These are phyloP conservation scores for Chloris gayana DNA, from an alignment of 176 grass and related monocot species.

Conservation along the genomic window DNA sequence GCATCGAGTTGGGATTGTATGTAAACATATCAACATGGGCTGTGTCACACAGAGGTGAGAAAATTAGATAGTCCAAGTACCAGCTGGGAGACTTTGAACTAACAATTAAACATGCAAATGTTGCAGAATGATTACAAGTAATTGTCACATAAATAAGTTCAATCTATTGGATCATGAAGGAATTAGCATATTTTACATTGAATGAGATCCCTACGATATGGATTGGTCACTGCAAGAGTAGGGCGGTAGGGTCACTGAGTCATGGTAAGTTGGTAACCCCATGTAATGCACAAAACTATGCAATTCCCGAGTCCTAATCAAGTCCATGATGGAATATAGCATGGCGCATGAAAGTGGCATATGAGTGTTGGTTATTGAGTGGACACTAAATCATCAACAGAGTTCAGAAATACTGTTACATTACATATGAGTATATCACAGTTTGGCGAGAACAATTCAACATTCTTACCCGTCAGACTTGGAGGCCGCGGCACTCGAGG, in stretches of 20 bases:
- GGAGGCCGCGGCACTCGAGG: background rate
- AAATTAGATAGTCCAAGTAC: background rate
- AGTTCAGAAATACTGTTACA: no score
- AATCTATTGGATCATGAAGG: background rate
- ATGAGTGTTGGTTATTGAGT: no score
- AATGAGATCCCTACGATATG: background rate
- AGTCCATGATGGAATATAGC: background rate
- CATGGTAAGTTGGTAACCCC: background rate
- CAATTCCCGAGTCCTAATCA: background rate
- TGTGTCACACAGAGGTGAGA: background rate
- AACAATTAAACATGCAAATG: background rate
- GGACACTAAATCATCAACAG: no score
- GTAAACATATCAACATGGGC: background rate
- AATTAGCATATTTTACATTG: background rate
- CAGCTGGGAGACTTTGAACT: background rate
- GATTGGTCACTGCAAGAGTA: background rate
- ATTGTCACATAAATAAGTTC: background rate
- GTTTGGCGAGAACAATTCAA: background rate
- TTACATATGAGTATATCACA: background rate
- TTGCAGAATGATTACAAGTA: background rate
- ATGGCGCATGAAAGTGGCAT: background rate
- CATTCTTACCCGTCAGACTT: slow-evolving; percentile 48
- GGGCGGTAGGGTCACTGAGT: background rate
- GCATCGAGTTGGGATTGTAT: background rate
- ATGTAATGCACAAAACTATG: background rate